A percentile compares a stretch with the other conserved stretches of the same genome.
These are phyloP conservation scores for Dipteronia sinensis DNA, from an alignment of 345 rosid species.

Conservation along the genomic window DNA sequence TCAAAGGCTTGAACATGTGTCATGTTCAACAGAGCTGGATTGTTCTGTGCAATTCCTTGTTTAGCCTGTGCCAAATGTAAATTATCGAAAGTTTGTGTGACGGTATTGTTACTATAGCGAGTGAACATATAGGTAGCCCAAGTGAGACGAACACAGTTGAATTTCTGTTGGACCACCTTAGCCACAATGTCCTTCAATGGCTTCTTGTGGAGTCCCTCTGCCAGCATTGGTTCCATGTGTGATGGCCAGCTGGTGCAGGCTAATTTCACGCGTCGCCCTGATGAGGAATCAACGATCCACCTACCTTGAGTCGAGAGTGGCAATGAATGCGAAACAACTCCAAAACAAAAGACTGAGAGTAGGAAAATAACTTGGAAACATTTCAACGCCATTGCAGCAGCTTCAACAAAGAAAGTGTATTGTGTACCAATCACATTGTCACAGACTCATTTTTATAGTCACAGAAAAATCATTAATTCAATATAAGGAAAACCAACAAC, in stretches of 20 bases:
- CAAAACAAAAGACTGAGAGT: slow-evolving; percentile 7
- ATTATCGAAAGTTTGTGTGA: slow-evolving; percentile 16
- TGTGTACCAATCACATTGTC: too few species aligned
- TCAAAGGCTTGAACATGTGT: slow-evolving; percentile 33
- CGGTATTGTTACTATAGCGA: neutral
- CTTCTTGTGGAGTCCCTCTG: slow-evolving; percentile 38
- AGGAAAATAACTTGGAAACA: neutral
- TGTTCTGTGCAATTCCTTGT: slow-evolving; percentile 30
- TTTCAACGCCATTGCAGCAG: slow-evolving; percentile 13
- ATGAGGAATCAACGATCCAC: slow-evolving; percentile 27
- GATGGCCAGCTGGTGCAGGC: slow-evolving; percentile 29
- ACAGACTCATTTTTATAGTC: too few species aligned
- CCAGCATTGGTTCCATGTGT: slow-evolving; percentile 36
- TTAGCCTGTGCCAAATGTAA: slow-evolving; percentile 18
- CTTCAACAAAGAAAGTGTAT: neutral
- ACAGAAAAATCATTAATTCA: too few species aligned
- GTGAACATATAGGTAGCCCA: slow-evolving; percentile 35
- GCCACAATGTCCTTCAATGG: slow-evolving; percentile 22
- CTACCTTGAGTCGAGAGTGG: slow-evolving; percentile 25
- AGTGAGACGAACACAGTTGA: slow-evolving; percentile 37
- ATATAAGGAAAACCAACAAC: too few species aligned
- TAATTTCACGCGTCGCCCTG: slow-evolving; percentile 33
- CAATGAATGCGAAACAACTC: neutral
- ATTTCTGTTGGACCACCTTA: slow-evolving; percentile 12
- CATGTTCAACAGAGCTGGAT: slow-evolving; percentile 27